Evolutionary conservation across 805 yeast genomes (phyloP), one percentile per base, ranked within the genome.

Genomic region (Clavispora phyllophila): DNA sequence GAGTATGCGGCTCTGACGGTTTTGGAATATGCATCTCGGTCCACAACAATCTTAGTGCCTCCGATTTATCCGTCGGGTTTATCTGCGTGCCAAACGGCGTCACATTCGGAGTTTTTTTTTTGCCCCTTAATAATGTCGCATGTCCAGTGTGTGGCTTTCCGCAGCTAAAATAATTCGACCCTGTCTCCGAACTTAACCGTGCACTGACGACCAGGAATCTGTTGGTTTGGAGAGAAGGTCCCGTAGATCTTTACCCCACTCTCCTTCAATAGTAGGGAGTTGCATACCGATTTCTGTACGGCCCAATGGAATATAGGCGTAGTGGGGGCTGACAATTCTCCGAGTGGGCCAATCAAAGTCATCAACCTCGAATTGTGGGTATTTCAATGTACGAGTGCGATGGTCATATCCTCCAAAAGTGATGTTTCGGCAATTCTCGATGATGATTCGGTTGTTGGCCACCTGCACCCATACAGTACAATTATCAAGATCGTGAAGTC

Each of bases 361-460:
- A 17, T 50, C 53, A 18, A 50, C 47, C 7, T 28, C 39, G 17
- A 39, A 45, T 1, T 14, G 14, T 9, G 41, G 41, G 5, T 9
- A 15, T 2, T 32, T 26, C n/a, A 41, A 22, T 0, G 4, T 25
- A 14, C 15, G 14, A 1, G 4, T 17, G n/a, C 10, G 15, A 2
- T 14, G 37, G 5, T 20, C 18, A 13, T 33, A 23, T 8, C 44
- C 41, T 9, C 48, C 48, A 15, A 49, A 32, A 27, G 18, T 18
- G 23, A 50, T 20, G 4, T 35, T 9, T 9, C 37, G 29, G 36
- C 72, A 60, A 24, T 57, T 45, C 44, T 69, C 74, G 9, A 65
- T 57, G 9, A 66, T 53, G 2, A 65, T 49, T 15, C 58, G 53
- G 35, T 55, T 43, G 36, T 56, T 59, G 10, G 44, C 43, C 7